Conservation (phyloP, 1,284 basidiomycete species). For the Afroboletus lepidellus region DNA sequence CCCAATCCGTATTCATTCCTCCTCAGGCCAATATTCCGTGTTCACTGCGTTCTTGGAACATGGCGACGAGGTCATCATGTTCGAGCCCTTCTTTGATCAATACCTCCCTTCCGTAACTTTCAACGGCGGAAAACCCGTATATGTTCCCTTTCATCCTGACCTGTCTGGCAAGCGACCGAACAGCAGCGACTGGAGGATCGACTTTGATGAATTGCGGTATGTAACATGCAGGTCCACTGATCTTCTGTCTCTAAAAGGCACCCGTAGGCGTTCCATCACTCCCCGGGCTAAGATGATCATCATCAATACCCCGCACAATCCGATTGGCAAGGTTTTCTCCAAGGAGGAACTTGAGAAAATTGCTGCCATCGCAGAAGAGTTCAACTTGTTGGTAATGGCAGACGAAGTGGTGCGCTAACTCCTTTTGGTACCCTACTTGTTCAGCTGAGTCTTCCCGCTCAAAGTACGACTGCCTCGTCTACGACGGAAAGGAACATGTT, state of each 20-base stretch:
- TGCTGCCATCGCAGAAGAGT: conserved; percentile 85
- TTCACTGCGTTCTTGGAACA: conserved; percentile 85
- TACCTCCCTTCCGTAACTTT: conserved; percentile 91
- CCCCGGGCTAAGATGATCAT: conserved; percentile 90
- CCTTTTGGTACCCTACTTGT: background rate
- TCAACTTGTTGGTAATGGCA: conserved; percentile 89
- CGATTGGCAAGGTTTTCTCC: conserved; percentile 93
- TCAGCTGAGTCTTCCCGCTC: conserved; percentile 1
- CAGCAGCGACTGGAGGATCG: conserved; percentile 83
- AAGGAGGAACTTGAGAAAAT: conserved; percentile 80
- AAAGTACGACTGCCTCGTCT: conserved; percentile 93
- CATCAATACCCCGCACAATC: conserved; percentile 95
- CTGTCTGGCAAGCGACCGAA: conserved; percentile 51
- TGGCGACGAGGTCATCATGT: conserved; percentile 97
- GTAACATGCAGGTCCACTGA: conserved; percentile 15
- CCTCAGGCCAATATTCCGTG: conserved; percentile 80
- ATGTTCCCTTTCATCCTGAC: conserved; percentile 92
- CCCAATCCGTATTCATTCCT: background rate
- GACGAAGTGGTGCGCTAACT: conserved; percentile 87
- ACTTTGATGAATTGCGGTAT: conserved; percentile 82
- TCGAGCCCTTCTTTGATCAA: conserved; percentile 98
- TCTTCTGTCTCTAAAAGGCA: conserved; percentile 1
- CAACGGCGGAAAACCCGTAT: conserved; percentile 91
- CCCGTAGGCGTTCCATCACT: conserved; percentile 70
- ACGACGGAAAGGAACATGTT: conserved; percentile 84